A percentile compares a stretch with the other conserved stretches of the same genome.
These are phyloP conservation scores for Carex littledalei DNA, from an alignment of 176 grass and related monocot genomes.

Conservation along the genomic window DNA sequence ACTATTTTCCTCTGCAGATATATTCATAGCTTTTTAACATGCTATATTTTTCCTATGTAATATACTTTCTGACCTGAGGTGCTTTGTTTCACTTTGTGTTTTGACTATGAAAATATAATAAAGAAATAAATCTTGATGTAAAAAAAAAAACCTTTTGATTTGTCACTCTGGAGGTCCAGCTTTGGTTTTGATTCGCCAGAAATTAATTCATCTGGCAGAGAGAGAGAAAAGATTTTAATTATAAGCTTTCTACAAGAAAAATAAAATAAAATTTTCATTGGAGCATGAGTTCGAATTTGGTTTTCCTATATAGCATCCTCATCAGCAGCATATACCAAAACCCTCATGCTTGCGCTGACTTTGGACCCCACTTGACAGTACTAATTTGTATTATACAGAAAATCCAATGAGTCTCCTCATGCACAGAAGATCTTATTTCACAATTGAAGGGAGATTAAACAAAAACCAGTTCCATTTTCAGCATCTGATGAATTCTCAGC, in stretches of 20 bases:
- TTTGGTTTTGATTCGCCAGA: conserved; percentile 40
- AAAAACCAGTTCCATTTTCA: conserved; percentile 41
- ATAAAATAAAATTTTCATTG: not conserved
- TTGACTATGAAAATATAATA: not conserved
- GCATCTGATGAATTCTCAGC: conserved; percentile 67
- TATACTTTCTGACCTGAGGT: not conserved
- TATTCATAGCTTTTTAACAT: not conserved
- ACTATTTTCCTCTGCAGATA: not conserved
- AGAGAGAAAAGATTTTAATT: not conserved
- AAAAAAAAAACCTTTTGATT: conserved; percentile 56
- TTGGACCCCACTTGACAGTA: not conserved
- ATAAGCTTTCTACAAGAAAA: conserved; percentile 7
- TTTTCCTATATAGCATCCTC: not conserved
- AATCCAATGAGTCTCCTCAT: not conserved
- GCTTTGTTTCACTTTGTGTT: not conserved
- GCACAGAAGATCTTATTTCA: not conserved
- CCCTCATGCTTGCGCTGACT: not conserved
- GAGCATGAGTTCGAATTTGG: not conserved
- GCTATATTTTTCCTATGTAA: not conserved
- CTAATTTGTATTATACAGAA: not conserved
- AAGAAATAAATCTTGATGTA: not conserved
- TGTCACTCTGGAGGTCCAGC: conserved; percentile 69
- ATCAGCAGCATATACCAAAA: not conserved
- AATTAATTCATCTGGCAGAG: conserved; percentile 44
- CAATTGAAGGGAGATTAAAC: not conserved